Base-by-base conservation (phyloP, 148 eudicot genomes). In the Silene latifolia region DNA sequence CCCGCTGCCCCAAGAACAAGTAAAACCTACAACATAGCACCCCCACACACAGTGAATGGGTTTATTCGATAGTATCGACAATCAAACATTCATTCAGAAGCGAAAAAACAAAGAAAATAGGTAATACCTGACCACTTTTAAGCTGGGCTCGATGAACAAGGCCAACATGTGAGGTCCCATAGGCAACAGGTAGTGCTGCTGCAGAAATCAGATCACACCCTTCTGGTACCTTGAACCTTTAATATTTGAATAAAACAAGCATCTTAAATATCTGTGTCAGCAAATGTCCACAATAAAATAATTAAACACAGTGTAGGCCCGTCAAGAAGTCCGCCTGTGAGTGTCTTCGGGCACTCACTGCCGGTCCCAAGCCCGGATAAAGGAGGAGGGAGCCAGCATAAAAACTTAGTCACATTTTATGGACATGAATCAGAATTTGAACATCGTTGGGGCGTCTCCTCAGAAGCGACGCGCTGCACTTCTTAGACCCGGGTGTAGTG, bases 1-100 rank as follows among this genome's bases (percentile, higher is more conserved):
- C 99, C 99, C 17, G 99, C 99, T 54, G 99, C 99, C 74, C 99
- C 98, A 76, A 95, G 94, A 80, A 95, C 99, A 64, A 95, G 86
- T 81, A 95, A 80, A 65, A 92, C 99, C 99, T 95, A 72, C 74
- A 73, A 39, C 48, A 21, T 72, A 8, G 62, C 15, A 66, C 42
- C 54, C 18, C 24, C 69, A 72, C 19, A 51, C 20, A 65, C 24
- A 61, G 13, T n/a, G 66, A 63, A 56, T 11, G 24, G 4, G 67
- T 44, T 39, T 17, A 19, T 14, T 20, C 19, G 14, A 63, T 4
- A 46, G 4, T 59, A 51, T 39, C 18, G 18, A 51, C 17, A 12
- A 64, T 39, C 24, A 25, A 46, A 66, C 10, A 47, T 63, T 10
- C 19, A 53, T 27, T 27, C 25, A 23, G 27, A 57, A 59, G 61